These are phyloP conservation scores for Diaporthe eres DNA, from an alignment of 2,329 filamentous ascomycete genomes.

Conservation along the genomic window DNA sequence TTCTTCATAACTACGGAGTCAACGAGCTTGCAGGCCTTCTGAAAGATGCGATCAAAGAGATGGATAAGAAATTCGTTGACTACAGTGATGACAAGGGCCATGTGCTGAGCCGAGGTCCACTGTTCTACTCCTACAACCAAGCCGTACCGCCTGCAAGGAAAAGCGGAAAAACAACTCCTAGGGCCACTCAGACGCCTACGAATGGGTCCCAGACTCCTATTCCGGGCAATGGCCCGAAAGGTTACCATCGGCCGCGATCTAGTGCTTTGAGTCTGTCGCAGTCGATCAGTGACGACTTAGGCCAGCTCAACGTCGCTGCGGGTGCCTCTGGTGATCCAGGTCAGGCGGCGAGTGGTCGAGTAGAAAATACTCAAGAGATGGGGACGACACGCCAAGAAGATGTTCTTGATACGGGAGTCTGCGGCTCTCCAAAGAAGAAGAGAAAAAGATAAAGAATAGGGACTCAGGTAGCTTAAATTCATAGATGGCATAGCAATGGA, in stretches of 20 bases:
- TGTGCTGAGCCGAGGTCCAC: neutral
- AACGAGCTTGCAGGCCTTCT: neutral
- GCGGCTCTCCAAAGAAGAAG: neutral
- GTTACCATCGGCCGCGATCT: neutral
- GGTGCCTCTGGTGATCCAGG: neutral
- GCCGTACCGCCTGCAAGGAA: neutral
- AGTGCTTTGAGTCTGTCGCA: constrained; percentile 1
- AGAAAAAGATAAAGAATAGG: neutral
- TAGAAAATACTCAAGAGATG: neutral
- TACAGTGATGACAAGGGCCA: neutral
- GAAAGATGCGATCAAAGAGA: neutral
- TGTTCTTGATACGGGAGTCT: neutral
- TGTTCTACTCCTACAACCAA: constrained; percentile 9
- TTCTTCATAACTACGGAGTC: neutral
- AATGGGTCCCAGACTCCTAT: neutral
- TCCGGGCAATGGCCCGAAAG: neutral
- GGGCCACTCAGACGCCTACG: neutral
- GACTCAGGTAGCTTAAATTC: neutral
- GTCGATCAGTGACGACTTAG: neutral
- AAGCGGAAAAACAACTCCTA: neutral
- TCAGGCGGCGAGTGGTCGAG: too few species aligned
- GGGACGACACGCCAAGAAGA: neutral
- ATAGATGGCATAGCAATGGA: neutral
- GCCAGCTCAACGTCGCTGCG: neutral
- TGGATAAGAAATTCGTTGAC: neutral